These are phyloP conservation scores for Gynandropsis gynandra DNA, from an alignment of 345 rosid genomes.

Conservation along the genomic window DNA sequence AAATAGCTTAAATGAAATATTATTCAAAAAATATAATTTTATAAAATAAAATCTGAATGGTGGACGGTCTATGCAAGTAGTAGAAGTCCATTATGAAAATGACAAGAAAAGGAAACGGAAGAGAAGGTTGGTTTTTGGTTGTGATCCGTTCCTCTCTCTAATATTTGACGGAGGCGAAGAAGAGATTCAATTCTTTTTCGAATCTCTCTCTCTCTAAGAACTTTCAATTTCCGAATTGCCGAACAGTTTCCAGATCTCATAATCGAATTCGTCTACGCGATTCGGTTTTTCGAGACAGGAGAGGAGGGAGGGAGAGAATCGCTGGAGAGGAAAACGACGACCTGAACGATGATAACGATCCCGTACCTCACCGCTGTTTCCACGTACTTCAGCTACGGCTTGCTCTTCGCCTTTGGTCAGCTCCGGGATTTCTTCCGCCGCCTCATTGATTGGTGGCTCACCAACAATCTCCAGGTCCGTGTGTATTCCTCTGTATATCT, in stretches of 20 bases:
- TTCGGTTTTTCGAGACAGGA: neutral
- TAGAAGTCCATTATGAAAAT: too few species aligned
- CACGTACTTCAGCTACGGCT: constrained; percentile 74
- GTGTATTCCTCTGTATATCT: neutral
- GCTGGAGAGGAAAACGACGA: neutral
- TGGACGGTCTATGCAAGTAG: too few species aligned
- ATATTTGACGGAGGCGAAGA: constrained; percentile 9
- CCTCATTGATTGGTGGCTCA: constrained; percentile 47
- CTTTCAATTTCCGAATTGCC: neutral
- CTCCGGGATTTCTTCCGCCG: constrained; percentile 70
- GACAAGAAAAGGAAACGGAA: neutral
- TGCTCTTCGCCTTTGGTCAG: constrained; percentile 73
- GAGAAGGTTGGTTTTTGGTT: constrained; percentile 1
- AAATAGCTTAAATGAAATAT: too few species aligned
- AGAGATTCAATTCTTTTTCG: constrained; percentile 19
- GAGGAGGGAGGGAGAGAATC: constrained; percentile 1
- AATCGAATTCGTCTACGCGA: neutral
- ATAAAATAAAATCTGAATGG: too few species aligned
- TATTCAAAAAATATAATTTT: too few species aligned
- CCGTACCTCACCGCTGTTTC: constrained; percentile 67
- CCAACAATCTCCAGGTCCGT: constrained; percentile 51
- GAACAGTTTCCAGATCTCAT: constrained; percentile 23
- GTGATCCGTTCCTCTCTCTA: constrained; percentile 12
- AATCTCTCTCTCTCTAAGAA: neutral
- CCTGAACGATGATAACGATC: constrained; percentile 48